Conservation (phyloP, 2,329 filamentous ascomycete genomes). For the Paraconiothyrium sp. region DNA sequence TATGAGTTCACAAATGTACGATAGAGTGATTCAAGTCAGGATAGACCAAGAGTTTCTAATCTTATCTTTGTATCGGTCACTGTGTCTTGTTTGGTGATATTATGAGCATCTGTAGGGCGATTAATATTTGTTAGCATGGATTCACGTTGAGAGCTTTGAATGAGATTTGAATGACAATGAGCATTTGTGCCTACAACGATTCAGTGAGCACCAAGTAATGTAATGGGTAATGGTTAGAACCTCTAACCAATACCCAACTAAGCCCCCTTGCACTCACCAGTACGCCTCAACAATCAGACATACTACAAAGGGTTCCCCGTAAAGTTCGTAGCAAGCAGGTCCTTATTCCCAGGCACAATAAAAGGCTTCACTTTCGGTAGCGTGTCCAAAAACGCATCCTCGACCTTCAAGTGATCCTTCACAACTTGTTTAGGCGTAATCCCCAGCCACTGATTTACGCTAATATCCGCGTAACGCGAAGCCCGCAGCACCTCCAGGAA, state of each 20-base stretch:
- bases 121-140: no score
- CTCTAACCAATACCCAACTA: neutral
- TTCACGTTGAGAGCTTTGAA: no score
- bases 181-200: neutral
- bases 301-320: slow-evolving; percentile 30
- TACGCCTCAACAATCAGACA: neutral
- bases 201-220: neutral
- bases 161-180: no score
- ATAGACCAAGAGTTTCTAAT: no score
- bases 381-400: slow-evolving; percentile 35
- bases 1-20: no score
- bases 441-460: slow-evolving; percentile 67
- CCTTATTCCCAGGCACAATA: slow-evolving; percentile 49
- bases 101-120: no score
- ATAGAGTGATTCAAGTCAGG: no score
- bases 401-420: slow-evolving; percentile 41
- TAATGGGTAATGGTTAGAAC: neutral
- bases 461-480: slow-evolving; percentile 62
- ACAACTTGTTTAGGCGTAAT: slow-evolving; percentile 56
- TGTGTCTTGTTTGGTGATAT: no score
- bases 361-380: slow-evolving; percentile 52
- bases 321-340: slow-evolving; percentile 51
- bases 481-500: slow-evolving; percentile 70
- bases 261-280: neutral
- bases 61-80: no score